Conservation (phyloP, 108 stramenopile species). For the Thalassiosira profunda region DNA sequence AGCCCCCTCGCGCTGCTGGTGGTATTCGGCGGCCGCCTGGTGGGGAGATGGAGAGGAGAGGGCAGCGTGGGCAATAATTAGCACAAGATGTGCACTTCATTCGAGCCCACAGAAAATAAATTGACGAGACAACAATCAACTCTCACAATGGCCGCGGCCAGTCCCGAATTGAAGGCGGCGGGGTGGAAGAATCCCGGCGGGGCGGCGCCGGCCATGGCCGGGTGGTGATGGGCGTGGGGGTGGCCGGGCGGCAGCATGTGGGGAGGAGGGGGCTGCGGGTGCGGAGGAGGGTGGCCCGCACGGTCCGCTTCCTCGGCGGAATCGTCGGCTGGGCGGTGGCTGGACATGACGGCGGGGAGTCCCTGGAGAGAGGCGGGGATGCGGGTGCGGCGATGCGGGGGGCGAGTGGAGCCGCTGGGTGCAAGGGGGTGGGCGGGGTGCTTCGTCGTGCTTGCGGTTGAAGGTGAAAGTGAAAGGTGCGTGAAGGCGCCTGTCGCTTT, state of each 20-base stretch:
- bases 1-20: slow-evolving; percentile 9
- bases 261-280: not conserved
- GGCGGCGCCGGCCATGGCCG: not conserved
- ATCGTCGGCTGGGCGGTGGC: too few relatives aligned
- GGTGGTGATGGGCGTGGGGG: not conserved
- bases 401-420: too few relatives aligned
- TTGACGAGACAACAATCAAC: not conserved
- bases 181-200: not conserved
- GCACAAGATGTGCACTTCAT: not conserved
- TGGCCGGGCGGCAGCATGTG: not conserved
- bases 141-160: slow-evolving; percentile 9
- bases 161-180: slow-evolving; percentile 6
- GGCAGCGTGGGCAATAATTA: not conserved
- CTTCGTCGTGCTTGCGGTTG: too few relatives aligned
- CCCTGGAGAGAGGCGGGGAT: too few relatives aligned
- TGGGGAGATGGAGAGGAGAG: not conserved
- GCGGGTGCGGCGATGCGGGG: too few relatives aligned
- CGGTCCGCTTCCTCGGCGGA: too few relatives aligned
- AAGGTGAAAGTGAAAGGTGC: too few relatives aligned
- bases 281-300: not conserved
- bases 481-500: too few relatives aligned
- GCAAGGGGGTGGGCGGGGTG: too few relatives aligned
- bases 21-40: too few relatives aligned
- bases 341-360: too few relatives aligned
- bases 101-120: not conserved